phyloP scores from a whole-genome alignment of 225 moss, liverwort and hornwort genomes.

The Straminergon stramineum region DNA sequence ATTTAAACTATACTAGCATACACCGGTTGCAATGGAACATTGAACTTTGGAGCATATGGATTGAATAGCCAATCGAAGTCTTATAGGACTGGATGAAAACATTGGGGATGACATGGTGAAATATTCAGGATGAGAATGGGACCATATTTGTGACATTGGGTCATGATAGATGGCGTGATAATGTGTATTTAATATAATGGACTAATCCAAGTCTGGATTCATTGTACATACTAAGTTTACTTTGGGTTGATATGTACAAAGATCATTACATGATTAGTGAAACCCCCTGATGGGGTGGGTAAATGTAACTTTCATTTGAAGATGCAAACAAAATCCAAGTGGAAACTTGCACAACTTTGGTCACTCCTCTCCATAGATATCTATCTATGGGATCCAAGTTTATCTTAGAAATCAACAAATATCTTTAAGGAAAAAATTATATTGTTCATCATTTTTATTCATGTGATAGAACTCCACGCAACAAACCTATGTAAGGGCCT shows the following conservation, averaged over 20 bases:
- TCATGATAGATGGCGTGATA: no score
- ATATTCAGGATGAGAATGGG: no score
- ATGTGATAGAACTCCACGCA: background rate
- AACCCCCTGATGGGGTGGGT: background rate
- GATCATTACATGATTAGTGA: background rate
- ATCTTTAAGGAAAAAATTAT: background rate
- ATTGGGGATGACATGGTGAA: no score
- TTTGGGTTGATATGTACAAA: background rate
- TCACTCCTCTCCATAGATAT: no score
- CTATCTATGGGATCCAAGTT: background rate
- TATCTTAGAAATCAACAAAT: background rate
- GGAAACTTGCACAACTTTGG: background rate
- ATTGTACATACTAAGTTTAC: background rate
- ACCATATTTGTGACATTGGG: no score
- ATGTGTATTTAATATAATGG: no score
- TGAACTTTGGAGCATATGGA: no score
- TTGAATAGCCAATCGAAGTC: no score
- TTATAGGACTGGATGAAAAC: no score
- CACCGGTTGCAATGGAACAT: no score
- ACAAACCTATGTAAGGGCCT: fast-evolving
- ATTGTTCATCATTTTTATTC: background rate
- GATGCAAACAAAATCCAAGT: background rate
- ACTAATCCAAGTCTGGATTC: background rate
- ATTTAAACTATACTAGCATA: background rate
- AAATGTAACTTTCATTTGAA: background rate